Evolutionary conservation across 1,139 yeast species (phyloP), one percentile per base, ranked within the genome.

Genomic region (Meyerozyma elateridarum): DNA sequence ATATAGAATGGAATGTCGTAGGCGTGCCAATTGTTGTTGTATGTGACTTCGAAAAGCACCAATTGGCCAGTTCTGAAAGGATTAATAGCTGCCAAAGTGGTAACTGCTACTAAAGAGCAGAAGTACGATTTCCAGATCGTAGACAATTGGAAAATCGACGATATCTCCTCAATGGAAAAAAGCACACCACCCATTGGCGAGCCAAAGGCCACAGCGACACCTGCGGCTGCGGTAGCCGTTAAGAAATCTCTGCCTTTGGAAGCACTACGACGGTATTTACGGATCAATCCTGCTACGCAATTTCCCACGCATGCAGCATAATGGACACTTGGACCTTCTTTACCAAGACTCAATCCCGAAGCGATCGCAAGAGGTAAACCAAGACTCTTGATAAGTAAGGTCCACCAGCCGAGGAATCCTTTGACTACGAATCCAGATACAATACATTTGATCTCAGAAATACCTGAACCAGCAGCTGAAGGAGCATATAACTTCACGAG

Each of bases 41-140:
- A 93, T 11, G 74, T 71, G 13, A 93, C 96, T 48, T 88, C 87
- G 54, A 93, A 93, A 57, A 91, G 64, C 6, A 91, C 96, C 45
- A 91, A 73, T 57, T 89, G 96, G 2, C 98, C 98, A 0, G 93
- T 85, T 49, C 96, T 70, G 52, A 89, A 91, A 1, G 99, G 97
- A 48, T 93, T 85, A 46, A 89, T 67, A 0, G 76, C 61, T 19
- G 85, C 76, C 19, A 91, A 61, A 0, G 89, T 81, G 0, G 87
- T 75, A 0, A 91, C 93, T 0, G 96, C 96, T 2, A 88, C 76
- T 38, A 93, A 61, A 1, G 96, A 84, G 48, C 96, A 89, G 49
- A 87, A 89, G 52, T 89, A 93, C 1, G 94, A 78, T 48, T 87
- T 83, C 94, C 95, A 85, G 54, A 93, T 73, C 1, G 95, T 84